A percentile compares a stretch with the other conserved stretches of the same genome.
phyloP scores from a whole-genome alignment of 2,329 filamentous ascomycete genomes.

The Ophiostoma ips region DNA sequence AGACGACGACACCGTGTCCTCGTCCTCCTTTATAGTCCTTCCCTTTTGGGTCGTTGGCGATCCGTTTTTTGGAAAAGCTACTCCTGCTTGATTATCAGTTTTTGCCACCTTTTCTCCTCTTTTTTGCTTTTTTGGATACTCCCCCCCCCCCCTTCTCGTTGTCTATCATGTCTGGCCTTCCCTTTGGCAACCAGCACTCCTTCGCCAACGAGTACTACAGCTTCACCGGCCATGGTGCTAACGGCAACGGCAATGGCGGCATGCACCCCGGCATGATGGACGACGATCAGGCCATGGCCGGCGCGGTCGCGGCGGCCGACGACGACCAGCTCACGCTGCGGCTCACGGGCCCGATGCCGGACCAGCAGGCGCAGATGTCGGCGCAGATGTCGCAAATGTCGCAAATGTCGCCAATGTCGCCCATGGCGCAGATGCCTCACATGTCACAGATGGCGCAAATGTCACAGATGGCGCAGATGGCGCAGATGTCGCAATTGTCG shows the following conservation, averaged over 20 bases:
- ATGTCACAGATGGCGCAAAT: not conserved
- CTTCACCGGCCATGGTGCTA: conserved; percentile 1
- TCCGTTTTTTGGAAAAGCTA: too few species aligned
- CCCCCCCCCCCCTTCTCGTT: too few species aligned
- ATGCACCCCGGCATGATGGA: not conserved
- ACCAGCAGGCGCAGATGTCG: not conserved
- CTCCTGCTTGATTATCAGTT: too few species aligned
- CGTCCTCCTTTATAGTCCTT: too few species aligned
- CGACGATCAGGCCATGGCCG: conserved; percentile 13
- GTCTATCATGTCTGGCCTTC: not conserved
- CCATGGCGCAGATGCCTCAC: not conserved
- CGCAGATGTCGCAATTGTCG: not conserved
- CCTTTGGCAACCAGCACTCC: not conserved
- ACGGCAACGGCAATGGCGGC: not conserved
- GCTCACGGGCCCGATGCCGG: not conserved
- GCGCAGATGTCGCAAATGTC: not conserved
- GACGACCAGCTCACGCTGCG: not conserved
- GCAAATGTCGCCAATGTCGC: not conserved
- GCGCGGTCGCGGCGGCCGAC: conserved; percentile 12
- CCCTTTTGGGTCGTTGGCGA: too few species aligned
- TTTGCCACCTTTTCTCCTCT: too few species aligned
- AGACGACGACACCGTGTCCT: not conserved
- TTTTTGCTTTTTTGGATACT: too few species aligned
- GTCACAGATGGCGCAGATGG: not conserved
- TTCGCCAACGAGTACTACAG: conserved; percentile 11